Conservation (phyloP, 1,139 yeast species). For the Zygosaccharomyces sapae region DNA sequence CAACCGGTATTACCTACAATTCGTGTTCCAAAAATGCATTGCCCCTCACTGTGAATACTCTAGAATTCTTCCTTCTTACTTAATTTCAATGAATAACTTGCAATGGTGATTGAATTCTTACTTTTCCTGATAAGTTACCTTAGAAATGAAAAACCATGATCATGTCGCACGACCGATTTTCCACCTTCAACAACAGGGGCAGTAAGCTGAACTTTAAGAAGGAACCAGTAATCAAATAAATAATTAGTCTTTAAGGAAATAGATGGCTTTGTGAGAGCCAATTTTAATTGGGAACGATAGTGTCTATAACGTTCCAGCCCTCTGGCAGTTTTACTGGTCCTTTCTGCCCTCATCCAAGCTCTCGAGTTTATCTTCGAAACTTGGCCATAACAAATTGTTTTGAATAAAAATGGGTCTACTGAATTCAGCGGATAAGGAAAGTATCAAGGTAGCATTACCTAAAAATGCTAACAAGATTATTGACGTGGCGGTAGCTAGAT, state of each 20-base stretch:
- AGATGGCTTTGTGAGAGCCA: slow-evolving; percentile 4
- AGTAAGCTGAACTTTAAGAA: background rate
- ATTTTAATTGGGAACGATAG: background rate
- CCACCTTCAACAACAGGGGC: slow-evolving; percentile 1
- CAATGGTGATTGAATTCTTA: background rate
- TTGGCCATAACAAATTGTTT: background rate
- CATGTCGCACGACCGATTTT: background rate
- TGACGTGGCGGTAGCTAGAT: slow-evolving; percentile 85
- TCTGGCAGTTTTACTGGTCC: background rate
- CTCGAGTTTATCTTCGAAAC: background rate
- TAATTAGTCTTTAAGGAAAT: background rate
- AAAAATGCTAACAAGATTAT: slow-evolving; percentile 82
- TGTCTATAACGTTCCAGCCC: background rate
- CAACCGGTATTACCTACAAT: background rate
- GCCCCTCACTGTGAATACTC: background rate
- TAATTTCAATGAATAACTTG: background rate
- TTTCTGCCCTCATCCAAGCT: background rate
- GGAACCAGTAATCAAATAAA: slow-evolving; percentile 4
- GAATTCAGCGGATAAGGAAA: slow-evolving; percentile 72
- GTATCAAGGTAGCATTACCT: slow-evolving; percentile 82
- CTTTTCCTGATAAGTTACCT: no score
- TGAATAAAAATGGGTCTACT: slow-evolving; percentile 50
- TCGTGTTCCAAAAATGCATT: background rate
- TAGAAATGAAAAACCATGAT: background rate
- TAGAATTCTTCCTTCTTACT: background rate